Base-by-base conservation (phyloP, 2,329 filamentous ascomycete genomes). In the Thermoascus crustaceus region DNA sequence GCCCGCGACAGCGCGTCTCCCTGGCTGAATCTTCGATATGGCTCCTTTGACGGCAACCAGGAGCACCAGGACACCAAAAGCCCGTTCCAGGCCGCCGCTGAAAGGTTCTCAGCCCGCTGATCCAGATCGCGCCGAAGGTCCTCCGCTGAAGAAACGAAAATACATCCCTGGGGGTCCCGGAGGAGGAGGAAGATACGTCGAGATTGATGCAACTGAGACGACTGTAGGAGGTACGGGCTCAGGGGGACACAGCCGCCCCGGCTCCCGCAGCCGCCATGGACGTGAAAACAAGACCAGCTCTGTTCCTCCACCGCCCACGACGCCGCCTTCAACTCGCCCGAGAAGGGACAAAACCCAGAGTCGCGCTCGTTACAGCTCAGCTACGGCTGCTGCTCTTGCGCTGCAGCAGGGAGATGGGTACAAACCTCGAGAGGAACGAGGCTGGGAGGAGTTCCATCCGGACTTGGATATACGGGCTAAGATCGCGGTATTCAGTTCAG, bases 381-480 rank as follows among this genome's bases (percentile, higher is more conserved):
- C 76, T 19, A 66, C 82, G n/a, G 86, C 89, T 8, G 87, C 87
- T 18, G 85, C 88, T 16, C 85, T 88, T 33, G 87, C 86, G 4
- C 82, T 91, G 40, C 85, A 86, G 48, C 87, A 94, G 55, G 88
- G 80, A 51, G 91, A 96, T 67, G 88, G 89, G 33, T 96, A 96
- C 64, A 98, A 98, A 59, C 91, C 91, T 20, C 76, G 91, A 53
- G 91, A 98, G 64, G 91, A 98, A 66, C 80, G 89, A 43, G 85
- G 86, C 34, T 98, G 89, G 87, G 88, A 95, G 54, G 91, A 98
- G 58, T 96, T 96, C 46, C 91, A 98, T 60, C 87, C 86, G 0
- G 85, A 95, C 51, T 75, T 98, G 34, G 88, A 96, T 64, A 87
- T 95, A 32, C 86, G 94, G 38, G 74, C 74, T 8, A 76, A 75